Evolutionary conservation across 768 basidiomycete species (phyloP).

Genomic region (Hysterangium stoloniferum): DNA sequence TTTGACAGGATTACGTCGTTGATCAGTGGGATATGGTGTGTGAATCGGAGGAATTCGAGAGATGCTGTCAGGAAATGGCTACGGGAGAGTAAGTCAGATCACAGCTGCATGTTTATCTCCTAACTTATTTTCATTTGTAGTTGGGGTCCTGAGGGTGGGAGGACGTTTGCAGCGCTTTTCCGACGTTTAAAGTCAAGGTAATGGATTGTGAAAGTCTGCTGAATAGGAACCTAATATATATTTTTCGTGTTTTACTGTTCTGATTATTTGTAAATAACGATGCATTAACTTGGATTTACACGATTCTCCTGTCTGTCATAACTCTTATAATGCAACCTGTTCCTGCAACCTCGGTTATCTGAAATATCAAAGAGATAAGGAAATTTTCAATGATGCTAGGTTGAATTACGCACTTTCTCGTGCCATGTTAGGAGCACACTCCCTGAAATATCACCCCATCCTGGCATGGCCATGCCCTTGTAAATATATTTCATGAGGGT

Average conservation of each 20-base stretch:
- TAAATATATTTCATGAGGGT: constrained; percentile 97
- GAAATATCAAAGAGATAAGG: background rate
- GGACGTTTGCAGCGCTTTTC: constrained; percentile 58
- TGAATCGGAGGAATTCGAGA: constrained; percentile 54
- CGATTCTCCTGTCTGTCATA: constrained; percentile 73
- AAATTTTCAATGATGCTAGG: background rate
- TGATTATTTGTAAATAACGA: too few species aligned
- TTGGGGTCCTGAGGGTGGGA: constrained; percentile 67
- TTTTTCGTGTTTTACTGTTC: too few species aligned
- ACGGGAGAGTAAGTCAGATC: constrained; percentile 54
- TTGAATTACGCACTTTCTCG: constrained; percentile 45
- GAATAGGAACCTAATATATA: too few species aligned
- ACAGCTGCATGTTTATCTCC: constrained; percentile 3
- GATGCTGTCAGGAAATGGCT: constrained; percentile 63
- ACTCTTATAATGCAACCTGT: constrained; percentile 91
- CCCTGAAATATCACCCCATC: constrained; percentile 53
- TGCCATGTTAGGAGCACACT: constrained; percentile 84
- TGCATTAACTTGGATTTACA: too few species aligned
- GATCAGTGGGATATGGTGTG: constrained; percentile 71
- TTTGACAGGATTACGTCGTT: constrained; percentile 58
- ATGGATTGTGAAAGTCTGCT: too few species aligned
- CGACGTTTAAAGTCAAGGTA: constrained; percentile 47
- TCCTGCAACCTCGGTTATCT: constrained; percentile 92
- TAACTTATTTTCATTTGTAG: constrained; percentile 25
- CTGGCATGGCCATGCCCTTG: constrained; percentile 82